Evolutionary conservation across 2,329 filamentous ascomycete species (phyloP).

Genomic region (Westerdykella ornata): DNA sequence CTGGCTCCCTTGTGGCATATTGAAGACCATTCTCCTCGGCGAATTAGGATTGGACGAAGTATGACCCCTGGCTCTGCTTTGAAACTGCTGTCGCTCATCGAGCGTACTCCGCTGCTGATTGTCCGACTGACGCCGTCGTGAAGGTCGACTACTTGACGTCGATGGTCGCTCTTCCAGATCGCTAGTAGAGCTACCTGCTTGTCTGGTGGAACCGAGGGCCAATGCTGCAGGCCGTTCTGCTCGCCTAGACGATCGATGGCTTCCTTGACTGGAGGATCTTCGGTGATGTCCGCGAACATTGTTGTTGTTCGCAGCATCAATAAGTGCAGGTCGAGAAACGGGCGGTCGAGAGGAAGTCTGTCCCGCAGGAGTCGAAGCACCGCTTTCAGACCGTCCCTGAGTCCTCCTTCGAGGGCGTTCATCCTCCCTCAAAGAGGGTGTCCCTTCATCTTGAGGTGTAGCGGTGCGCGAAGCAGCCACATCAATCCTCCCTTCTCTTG

Average conservation of each 20-base stretch:
- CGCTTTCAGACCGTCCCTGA: conserved; percentile 33
- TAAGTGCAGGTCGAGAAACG: conserved; percentile 43
- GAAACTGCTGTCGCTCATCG: conserved; percentile 33
- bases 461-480: conserved; percentile 10
- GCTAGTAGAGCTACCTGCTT: conserved; percentile 57
- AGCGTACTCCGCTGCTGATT: conserved; percentile 42
- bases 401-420: conserved; percentile 25
- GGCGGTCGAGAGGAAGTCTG: conserved; percentile 34
- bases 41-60: conserved; percentile 26
- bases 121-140: conserved; percentile 35
- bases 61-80: conserved; percentile 21
- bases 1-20: conserved; percentile 20
- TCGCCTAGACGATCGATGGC: conserved; percentile 35
- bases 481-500: conserved; percentile 35
- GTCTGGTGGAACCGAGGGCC: conserved; percentile 30
- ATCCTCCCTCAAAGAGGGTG: conserved; percentile 24
- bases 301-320: conserved; percentile 37
- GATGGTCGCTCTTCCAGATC: conserved; percentile 48
- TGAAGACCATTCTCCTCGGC: conserved; percentile 24
- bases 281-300: conserved; percentile 22
- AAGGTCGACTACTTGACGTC: conserved; percentile 16
- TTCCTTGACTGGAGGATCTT: conserved; percentile 46
- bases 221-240: conserved; percentile 24
- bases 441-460: conserved; percentile 21
- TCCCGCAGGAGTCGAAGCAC: conserved; percentile 25